A percentile compares a stretch with the other conserved stretches of the same genome.
phyloP scores from a whole-genome alignment of 768 basidiomycete species.

The Mycena vitilis region DNA sequence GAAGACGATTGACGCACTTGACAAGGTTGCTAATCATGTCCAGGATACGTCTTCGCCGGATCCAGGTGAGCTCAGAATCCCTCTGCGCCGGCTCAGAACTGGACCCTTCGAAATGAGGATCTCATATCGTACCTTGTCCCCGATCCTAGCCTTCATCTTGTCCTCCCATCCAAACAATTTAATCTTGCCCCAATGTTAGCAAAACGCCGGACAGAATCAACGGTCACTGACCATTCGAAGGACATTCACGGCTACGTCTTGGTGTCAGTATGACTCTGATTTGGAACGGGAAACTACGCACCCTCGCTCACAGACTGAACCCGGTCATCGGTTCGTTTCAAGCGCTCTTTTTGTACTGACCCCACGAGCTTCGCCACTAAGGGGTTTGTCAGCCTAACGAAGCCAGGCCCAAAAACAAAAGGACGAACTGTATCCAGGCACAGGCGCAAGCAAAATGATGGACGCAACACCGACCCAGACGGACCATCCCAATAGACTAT shows the following conservation, averaged over 20 bases:
- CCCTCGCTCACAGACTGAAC: slow-evolving; percentile 73
- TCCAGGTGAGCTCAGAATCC: slow-evolving; percentile 56
- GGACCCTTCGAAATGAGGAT: slow-evolving; percentile 40
- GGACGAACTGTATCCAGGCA: slow-evolving; percentile 63
- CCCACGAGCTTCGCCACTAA: slow-evolving; percentile 29
- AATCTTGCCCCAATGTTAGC: slow-evolving; percentile 11
- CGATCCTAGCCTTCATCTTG: slow-evolving; percentile 64
- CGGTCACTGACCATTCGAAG: slow-evolving; percentile 70
- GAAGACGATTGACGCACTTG: slow-evolving; percentile 37
- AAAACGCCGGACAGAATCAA: not conserved
- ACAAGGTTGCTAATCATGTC: slow-evolving; percentile 49
- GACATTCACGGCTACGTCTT: slow-evolving; percentile 61
- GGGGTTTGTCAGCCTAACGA: not conserved
- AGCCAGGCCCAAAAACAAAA: not conserved
- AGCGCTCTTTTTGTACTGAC: slow-evolving; percentile 56
- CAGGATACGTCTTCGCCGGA: slow-evolving; percentile 55
- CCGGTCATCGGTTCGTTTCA: slow-evolving; percentile 70
- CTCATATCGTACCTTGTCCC: slow-evolving; percentile 48
- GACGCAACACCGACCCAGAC: slow-evolving; percentile 29
- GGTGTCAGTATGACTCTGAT: not conserved
- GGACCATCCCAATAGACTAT: slow-evolving; percentile 38
- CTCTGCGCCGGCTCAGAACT: slow-evolving; percentile 39
- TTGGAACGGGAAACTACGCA: slow-evolving; percentile 43
- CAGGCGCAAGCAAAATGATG: slow-evolving; percentile 53
- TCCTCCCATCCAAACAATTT: slow-evolving; percentile 74